Percentiles rank a stretch among this genome's conserved stretches.
Conservation (phyloP, 805 yeast genomes). For the Cyberlindnera galapagoensis region DNA sequence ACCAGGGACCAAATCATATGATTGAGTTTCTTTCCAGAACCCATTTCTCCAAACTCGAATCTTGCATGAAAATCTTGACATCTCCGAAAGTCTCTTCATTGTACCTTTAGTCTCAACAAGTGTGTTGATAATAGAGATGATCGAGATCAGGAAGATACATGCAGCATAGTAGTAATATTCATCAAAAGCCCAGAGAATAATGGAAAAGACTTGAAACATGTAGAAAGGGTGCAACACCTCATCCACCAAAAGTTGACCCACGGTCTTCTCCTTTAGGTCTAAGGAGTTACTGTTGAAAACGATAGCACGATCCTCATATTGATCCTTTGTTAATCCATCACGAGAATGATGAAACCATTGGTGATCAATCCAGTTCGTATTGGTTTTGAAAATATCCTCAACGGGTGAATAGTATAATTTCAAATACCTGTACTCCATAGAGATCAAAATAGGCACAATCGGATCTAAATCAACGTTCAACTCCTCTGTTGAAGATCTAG, state of each 20-base stretch:
- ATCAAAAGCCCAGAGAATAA: constrained; percentile 86
- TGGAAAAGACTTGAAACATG: constrained; percentile 88
- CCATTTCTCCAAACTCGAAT: constrained; percentile 89
- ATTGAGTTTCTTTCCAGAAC: constrained; percentile 79
- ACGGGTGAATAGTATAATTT: constrained; percentile 78
- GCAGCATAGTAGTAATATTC: constrained; percentile 90
- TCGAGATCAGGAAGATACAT: constrained; percentile 83
- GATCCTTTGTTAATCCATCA: constrained; percentile 63
- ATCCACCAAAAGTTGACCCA: constrained; percentile 60
- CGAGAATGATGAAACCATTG: constrained; percentile 63
- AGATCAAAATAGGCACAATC: constrained; percentile 57
- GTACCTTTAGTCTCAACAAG: constrained; percentile 80
- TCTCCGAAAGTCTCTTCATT: constrained; percentile 60
- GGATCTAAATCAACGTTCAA: constrained; percentile 24
- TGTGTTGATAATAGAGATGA: constrained; percentile 73
- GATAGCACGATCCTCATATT: constrained; percentile 57
- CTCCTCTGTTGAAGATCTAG: constrained; percentile 14
- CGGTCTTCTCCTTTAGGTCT: constrained; percentile 68
- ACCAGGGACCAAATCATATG: constrained; percentile 88
- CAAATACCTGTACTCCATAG: constrained; percentile 78
- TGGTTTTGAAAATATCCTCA: constrained; percentile 79
- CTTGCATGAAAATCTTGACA: constrained; percentile 70
- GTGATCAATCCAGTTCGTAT: constrained; percentile 80
- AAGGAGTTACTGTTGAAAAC: constrained; percentile 79
- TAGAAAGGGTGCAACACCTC: constrained; percentile 95